Evolutionary conservation across 345 rosid genomes (phyloP).

Genomic region (Eucalyptus coolabah): DNA sequence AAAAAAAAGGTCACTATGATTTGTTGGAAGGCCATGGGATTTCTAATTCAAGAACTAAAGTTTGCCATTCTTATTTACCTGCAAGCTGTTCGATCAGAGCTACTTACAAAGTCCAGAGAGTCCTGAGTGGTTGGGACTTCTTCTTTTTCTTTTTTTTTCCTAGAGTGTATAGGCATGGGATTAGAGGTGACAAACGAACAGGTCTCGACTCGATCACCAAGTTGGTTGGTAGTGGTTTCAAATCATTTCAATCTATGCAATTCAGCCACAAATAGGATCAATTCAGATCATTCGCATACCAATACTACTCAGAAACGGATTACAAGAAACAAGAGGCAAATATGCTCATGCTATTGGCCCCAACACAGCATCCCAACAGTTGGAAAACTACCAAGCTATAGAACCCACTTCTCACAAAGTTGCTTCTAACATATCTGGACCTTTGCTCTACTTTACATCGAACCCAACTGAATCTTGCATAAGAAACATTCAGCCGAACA

Average conservation of each 20-base stretch:
- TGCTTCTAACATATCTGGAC: not conserved
- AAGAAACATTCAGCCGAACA: not conserved
- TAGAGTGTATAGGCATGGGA: not conserved
- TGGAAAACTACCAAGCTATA: not conserved
- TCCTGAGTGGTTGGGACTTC: not conserved
- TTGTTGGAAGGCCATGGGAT: not conserved
- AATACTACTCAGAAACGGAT: not conserved
- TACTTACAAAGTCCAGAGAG: not conserved
- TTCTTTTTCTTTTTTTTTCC: fast-evolving
- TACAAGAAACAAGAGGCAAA: not conserved
- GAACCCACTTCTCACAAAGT: not conserved
- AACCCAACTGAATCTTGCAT: not conserved
- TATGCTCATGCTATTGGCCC: not conserved
- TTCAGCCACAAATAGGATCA: not conserved
- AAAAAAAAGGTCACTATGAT: not conserved
- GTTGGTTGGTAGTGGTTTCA: not conserved
- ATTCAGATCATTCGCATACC: not conserved
- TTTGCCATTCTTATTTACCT: not conserved
- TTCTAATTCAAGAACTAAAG: not conserved
- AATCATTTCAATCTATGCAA: not conserved
- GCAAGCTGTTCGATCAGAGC: fast-evolving
- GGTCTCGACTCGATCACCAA: not conserved
- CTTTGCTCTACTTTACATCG: not conserved
- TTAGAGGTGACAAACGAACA: not conserved
- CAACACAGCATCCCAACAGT: not conserved